These are phyloP conservation scores for Cynanchum wilfordii DNA, from an alignment of 257 asterid genomes.

Conservation along the genomic window DNA sequence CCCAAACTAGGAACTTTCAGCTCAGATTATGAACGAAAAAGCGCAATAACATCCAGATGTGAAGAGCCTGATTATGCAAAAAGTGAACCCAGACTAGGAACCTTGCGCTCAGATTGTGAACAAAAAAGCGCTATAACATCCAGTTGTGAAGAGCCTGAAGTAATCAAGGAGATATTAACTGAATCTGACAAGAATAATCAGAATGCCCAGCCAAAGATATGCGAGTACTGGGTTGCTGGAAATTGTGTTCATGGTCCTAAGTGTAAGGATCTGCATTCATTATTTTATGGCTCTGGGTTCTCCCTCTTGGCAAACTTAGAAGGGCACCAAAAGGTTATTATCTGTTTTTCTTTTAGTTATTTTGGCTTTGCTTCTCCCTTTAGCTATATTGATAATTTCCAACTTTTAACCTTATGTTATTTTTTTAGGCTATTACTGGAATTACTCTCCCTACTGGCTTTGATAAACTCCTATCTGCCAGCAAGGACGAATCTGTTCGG, in stretches of 20 bases:
- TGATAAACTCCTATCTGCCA: constrained; percentile 38
- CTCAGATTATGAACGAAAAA: background rate
- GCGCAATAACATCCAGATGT: background rate
- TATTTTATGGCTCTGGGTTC: constrained; percentile 43
- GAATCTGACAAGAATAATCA: background rate
- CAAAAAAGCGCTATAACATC: background rate
- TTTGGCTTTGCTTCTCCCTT: background rate
- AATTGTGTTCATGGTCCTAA: constrained; percentile 45
- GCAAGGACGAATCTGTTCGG: constrained; percentile 35
- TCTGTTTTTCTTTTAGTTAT: background rate
- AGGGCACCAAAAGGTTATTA: constrained; percentile 47
- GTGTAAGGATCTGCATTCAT: constrained; percentile 42
- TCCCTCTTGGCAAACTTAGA: constrained; percentile 42
- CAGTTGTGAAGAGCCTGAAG: background rate
- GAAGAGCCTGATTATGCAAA: background rate
- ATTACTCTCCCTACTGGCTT: constrained; percentile 40
- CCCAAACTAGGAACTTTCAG: background rate
- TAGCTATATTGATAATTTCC: background rate
- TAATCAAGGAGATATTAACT: constrained; percentile 4
- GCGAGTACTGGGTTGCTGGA: constrained; percentile 38
- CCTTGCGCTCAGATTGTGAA: background rate
- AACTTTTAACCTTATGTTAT: constrained; percentile 12
- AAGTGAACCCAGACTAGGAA: background rate
- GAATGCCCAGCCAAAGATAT: constrained; percentile 25
- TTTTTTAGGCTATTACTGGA: constrained; percentile 34